These are phyloP conservation scores for Rhodocollybia butyracea DNA, from an alignment of 768 basidiomycete species.

Conservation along the genomic window DNA sequence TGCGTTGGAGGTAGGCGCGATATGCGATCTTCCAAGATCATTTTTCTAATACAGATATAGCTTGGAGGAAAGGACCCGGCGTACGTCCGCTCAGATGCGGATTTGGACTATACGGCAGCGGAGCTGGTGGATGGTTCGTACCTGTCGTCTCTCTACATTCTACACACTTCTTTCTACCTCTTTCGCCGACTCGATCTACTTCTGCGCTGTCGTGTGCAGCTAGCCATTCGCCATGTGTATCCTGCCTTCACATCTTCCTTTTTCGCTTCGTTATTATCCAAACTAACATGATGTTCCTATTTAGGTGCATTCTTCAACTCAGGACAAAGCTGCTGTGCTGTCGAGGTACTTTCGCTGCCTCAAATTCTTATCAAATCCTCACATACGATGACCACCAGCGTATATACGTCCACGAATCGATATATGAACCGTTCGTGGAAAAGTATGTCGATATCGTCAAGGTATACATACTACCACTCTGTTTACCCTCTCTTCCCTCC, in stretches of 20 bases:
- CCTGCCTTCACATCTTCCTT: too few species aligned
- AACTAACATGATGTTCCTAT: not conserved
- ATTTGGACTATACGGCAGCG: constrained; percentile 76
- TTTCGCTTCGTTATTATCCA: too few species aligned
- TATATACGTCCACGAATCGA: constrained; percentile 87
- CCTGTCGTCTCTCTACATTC: not conserved
- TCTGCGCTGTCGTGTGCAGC: too few species aligned
- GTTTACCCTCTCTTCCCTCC: not conserved
- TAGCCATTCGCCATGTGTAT: too few species aligned
- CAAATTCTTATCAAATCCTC: too few species aligned
- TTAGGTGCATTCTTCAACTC: constrained; percentile 88
- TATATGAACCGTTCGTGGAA: constrained; percentile 78
- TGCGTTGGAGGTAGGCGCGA: constrained; percentile 63
- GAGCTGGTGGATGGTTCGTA: constrained; percentile 86
- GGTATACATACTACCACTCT: constrained; percentile 31
- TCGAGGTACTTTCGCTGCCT: constrained; percentile 72
- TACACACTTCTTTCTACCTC: too few species aligned
- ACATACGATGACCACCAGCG: constrained; percentile 47
- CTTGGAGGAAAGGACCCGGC: constrained; percentile 98
- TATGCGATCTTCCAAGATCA: not conserved
- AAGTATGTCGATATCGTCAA: constrained; percentile 73
- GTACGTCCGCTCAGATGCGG: constrained; percentile 86
- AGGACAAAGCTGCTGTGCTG: constrained; percentile 93
- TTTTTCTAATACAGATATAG: constrained; percentile 30
- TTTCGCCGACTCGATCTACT: too few species aligned